A percentile compares a stretch with the other conserved stretches of the same genome.
These are phyloP conservation scores for Penicillium psychrosexuale DNA, from an alignment of 2,329 filamentous ascomycete genomes.

Conservation along the genomic window DNA sequence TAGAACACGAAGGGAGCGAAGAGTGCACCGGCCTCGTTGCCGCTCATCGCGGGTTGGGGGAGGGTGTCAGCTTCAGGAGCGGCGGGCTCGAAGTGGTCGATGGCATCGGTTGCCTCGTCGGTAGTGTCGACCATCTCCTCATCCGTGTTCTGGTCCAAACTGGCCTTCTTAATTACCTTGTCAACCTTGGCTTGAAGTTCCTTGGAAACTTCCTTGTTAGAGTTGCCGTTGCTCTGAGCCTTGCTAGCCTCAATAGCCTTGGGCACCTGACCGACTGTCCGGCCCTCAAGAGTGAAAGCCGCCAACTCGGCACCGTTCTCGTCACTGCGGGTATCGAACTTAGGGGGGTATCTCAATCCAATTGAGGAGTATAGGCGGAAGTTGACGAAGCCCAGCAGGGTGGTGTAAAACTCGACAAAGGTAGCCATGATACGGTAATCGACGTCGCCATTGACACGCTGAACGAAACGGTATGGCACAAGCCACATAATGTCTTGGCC, in stretches of 20 bases:
- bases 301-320: constrained; percentile 85
- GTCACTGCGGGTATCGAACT: constrained; percentile 83
- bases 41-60: constrained; percentile 68
- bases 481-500: constrained; percentile 97
- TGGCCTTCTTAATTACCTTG: constrained; percentile 45
- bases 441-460: constrained; percentile 86
- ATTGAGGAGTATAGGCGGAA: constrained; percentile 89
- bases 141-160: constrained; percentile 42
- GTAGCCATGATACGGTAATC: constrained; percentile 99
- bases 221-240: constrained; percentile 52
- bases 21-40: constrained; percentile 67
- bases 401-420: constrained; percentile 98
- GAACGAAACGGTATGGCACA: constrained; percentile 96
- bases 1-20: constrained; percentile 90
- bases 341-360: constrained; percentile 91
- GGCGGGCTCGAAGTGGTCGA: constrained; percentile 88
- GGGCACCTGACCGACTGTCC: constrained; percentile 50
- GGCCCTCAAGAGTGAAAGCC: constrained; percentile 86
- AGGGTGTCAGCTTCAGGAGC: constrained; percentile 82
- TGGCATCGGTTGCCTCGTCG: constrained; percentile 57
- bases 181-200: constrained; percentile 68
- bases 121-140: constrained; percentile 45
- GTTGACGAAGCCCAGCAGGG: constrained; percentile 91
- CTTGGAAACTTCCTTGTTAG: constrained; percentile 60
- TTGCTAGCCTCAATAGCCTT: constrained; percentile 53